phyloP scores from a whole-genome alignment of 352 stramenopile genomes.

The Pelagophyceae sp. region DNA sequence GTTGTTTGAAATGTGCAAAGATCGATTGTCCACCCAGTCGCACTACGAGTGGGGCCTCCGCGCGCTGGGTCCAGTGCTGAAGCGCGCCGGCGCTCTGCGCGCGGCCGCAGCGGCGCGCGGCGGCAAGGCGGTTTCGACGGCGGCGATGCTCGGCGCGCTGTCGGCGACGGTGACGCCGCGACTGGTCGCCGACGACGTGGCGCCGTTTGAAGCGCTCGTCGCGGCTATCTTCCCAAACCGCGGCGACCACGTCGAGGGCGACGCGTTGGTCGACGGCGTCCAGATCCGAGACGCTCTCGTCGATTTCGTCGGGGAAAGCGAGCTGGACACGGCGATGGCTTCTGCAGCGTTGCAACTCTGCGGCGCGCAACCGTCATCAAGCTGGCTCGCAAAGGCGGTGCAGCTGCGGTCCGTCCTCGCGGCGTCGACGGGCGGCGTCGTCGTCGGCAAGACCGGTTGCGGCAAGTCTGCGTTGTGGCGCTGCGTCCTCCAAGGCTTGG shows the following conservation, averaged over 20 bases:
- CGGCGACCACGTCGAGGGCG: slow-evolving; percentile 30
- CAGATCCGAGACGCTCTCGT: neutral
- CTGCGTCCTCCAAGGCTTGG: slow-evolving; percentile 81
- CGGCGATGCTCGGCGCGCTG: slow-evolving; percentile 15
- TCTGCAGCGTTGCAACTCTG: neutral
- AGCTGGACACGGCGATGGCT: slow-evolving; percentile 72
- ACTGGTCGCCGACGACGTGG: slow-evolving; percentile 36
- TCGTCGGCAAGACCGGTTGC: slow-evolving; percentile 89
- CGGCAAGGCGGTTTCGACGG: neutral
- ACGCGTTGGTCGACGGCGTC: neutral
- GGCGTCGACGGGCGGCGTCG: slow-evolving; percentile 96
- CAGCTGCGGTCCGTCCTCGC: slow-evolving; percentile 93
- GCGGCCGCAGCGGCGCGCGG: neutral
- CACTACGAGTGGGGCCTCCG: slow-evolving; percentile 99
- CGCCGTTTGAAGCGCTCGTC: neutral
- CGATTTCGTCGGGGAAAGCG: slow-evolving; percentile 57
- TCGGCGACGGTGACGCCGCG: slow-evolving; percentile 37
- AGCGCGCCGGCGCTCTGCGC: slow-evolving; percentile 61
- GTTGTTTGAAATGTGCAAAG: slow-evolving; percentile 93
- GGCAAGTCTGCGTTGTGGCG: slow-evolving; percentile 91
- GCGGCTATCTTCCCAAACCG: neutral
- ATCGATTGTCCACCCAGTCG: slow-evolving; percentile 94
- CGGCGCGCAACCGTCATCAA: neutral
- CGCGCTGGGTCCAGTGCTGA: slow-evolving; percentile 96
- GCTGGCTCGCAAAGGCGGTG: slow-evolving; percentile 95